phyloP scores from a whole-genome alignment of 169 alveolate genomes.

The Plasmodium fragile region DNA sequence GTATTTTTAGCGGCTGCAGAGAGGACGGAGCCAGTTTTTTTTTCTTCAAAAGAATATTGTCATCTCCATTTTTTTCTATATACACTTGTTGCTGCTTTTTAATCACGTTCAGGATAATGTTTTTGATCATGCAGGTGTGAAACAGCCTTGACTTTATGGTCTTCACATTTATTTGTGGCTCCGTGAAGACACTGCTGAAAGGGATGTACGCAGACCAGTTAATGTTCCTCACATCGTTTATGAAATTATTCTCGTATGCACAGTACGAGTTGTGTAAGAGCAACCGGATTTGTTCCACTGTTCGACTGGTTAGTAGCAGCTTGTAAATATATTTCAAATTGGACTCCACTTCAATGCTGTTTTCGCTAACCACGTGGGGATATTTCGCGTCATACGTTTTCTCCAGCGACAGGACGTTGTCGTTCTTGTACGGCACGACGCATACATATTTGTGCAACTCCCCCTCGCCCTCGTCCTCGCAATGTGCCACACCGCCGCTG shows the following conservation, averaged over 20 bases:
- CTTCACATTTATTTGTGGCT: conserved; percentile 47
- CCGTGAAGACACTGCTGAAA: conserved; percentile 32
- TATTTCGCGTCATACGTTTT: conserved; percentile 18
- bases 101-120: conserved; percentile 48
- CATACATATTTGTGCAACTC: conserved; percentile 38
- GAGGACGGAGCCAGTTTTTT: conserved; percentile 25
- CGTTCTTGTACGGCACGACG: conserved; percentile 68
- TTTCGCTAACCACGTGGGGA: conserved; percentile 43
- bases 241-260: conserved; percentile 66
- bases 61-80: conserved; percentile 74
- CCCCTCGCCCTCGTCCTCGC: conserved; percentile 15
- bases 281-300: conserved; percentile 64
- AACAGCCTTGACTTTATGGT: conserved; percentile 54
- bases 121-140: conserved; percentile 74
- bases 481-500: neutral
- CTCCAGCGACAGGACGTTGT: conserved; percentile 36
- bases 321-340: conserved; percentile 42
- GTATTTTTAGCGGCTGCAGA: conserved; percentile 50
- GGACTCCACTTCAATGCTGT: conserved; percentile 62
- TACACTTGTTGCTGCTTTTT: conserved; percentile 74
- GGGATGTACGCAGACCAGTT: conserved; percentile 69
- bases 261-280: conserved; percentile 40
- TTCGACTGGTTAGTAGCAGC: conserved; percentile 55
- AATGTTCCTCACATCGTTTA: conserved; percentile 40
- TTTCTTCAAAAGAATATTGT: conserved; percentile 66